These are phyloP conservation scores for Hypoxylon rickii DNA, from an alignment of 495 filamentous ascomycete genomes.

Conservation along the genomic window DNA sequence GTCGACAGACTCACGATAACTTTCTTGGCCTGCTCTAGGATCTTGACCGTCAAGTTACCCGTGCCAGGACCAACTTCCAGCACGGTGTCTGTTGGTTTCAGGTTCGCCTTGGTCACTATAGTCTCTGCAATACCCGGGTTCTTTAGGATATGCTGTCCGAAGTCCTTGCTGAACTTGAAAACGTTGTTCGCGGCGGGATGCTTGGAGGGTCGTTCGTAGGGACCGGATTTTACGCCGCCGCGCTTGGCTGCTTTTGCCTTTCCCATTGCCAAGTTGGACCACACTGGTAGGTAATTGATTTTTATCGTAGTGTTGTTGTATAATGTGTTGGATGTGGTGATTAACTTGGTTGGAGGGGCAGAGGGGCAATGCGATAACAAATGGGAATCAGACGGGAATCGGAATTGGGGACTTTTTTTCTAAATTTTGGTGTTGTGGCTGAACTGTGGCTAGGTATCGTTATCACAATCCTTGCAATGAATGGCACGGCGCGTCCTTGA, in stretches of 20 bases:
- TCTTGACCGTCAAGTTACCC: constrained; percentile 86
- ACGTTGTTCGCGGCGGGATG: constrained; percentile 67
- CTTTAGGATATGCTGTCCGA: constrained; percentile 89
- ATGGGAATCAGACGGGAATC: neutral
- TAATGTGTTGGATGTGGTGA: constrained; percentile 1
- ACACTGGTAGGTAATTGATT: neutral
- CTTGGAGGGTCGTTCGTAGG: constrained; percentile 59
- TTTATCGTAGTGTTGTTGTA: neutral
- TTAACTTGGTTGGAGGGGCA: constrained; percentile 10
- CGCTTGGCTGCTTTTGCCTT: constrained; percentile 67
- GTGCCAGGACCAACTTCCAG: constrained; percentile 65
- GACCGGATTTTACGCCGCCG: constrained; percentile 55
- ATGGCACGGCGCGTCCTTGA: no score
- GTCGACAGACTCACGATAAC: constrained; percentile 64
- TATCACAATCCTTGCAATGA: constrained; percentile 4
- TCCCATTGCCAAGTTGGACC: constrained; percentile 49
- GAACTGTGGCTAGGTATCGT: constrained; percentile 12
- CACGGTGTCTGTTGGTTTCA: constrained; percentile 84
- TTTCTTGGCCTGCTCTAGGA: constrained; percentile 83
- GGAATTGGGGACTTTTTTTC: constrained; percentile 22
- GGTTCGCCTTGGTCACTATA: constrained; percentile 76
- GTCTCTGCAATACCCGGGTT: constrained; percentile 91
- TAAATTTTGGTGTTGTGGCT: constrained; percentile 32
- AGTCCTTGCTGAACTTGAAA: constrained; percentile 67
- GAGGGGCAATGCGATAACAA: constrained; percentile 24